Percentiles rank a stretch among this genome's conserved stretches.
Evolutionary conservation across 495 filamentous ascomycete genomes (phyloP).

Genomic region (Trichocladium antarcticum): DNA sequence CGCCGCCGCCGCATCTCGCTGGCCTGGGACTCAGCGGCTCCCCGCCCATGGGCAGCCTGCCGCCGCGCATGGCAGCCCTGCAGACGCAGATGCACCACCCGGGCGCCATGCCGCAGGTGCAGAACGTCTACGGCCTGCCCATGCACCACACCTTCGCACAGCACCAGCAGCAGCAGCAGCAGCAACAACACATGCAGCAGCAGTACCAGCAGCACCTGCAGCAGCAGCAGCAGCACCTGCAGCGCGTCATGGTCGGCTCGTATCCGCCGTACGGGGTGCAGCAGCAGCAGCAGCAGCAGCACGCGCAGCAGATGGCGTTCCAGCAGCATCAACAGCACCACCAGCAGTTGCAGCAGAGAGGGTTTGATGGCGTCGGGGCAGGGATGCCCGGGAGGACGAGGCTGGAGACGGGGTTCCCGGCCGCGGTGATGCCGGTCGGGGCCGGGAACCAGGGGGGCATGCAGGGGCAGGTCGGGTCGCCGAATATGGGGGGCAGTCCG

Average conservation of each 20-base stretch:
- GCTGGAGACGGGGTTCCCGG: slow-evolving; percentile 6
- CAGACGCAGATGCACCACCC: slow-evolving; percentile 8
- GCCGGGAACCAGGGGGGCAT: not conserved
- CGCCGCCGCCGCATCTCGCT: not conserved
- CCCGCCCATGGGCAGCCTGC: slow-evolving; percentile 3
- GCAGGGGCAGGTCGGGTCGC: not conserved
- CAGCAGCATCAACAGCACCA: not conserved
- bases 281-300: not conserved
- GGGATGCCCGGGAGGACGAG: slow-evolving; percentile 1
- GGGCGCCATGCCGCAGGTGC: slow-evolving; percentile 8
- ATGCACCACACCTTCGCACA: not conserved
- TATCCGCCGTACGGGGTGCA: not conserved
- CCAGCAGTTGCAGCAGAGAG: no score
- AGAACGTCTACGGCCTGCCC: slow-evolving; percentile 12
- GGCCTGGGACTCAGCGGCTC: not conserved
- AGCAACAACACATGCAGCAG: not conserved
- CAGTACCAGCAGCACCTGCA: not conserved
- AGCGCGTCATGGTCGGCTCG: no score
- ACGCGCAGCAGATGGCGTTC: not conserved
- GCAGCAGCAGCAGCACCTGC: not conserved
- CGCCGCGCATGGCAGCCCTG: not conserved
- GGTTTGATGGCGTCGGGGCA: no score
- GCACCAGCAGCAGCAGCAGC: slow-evolving; percentile 15
- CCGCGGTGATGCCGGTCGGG: not conserved
- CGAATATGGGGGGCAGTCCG: not conserved